These are phyloP conservation scores for Kwoniella bestiolae DNA, from an alignment of 768 basidiomycete genomes.

Conservation along the genomic window DNA sequence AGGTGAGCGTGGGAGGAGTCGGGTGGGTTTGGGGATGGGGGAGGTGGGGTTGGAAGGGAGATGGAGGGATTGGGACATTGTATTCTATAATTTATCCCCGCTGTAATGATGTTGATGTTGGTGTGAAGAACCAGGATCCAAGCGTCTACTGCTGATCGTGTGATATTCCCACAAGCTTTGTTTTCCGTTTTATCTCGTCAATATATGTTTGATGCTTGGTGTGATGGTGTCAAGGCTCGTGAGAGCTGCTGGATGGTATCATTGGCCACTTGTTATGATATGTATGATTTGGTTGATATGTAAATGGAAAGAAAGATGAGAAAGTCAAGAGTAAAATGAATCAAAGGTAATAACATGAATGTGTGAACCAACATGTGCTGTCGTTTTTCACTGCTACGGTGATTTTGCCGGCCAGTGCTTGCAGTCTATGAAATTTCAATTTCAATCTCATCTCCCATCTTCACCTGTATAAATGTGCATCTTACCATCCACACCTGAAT, in stretches of 20 bases:
- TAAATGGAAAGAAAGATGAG: neutral
- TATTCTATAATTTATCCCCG: neutral
- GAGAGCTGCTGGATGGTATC: neutral
- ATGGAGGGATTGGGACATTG: constrained; percentile 19
- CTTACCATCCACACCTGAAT: no score
- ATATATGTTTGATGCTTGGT: neutral
- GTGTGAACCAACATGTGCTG: constrained; percentile 2
- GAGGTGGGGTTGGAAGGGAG: constrained; percentile 15
- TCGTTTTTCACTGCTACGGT: neutral
- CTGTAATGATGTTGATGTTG: neutral
- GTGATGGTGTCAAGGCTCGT: neutral
- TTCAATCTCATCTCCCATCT: neutral
- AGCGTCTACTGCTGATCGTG: neutral
- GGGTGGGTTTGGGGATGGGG: constrained; percentile 17
- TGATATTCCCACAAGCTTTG: no score
- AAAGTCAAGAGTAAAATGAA: neutral
- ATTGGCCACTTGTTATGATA: neutral
- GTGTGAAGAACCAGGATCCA: neutral
- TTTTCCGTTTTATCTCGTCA: no score
- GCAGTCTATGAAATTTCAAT: neutral
- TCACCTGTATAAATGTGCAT: no score
- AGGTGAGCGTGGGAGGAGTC: constrained; percentile 10
- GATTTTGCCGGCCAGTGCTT: neutral
- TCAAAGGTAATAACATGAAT: neutral
- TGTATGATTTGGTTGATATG: neutral